phyloP scores from a whole-genome alignment of 768 basidiomycete species.

The Coprinopsis marcescibilis region DNA sequence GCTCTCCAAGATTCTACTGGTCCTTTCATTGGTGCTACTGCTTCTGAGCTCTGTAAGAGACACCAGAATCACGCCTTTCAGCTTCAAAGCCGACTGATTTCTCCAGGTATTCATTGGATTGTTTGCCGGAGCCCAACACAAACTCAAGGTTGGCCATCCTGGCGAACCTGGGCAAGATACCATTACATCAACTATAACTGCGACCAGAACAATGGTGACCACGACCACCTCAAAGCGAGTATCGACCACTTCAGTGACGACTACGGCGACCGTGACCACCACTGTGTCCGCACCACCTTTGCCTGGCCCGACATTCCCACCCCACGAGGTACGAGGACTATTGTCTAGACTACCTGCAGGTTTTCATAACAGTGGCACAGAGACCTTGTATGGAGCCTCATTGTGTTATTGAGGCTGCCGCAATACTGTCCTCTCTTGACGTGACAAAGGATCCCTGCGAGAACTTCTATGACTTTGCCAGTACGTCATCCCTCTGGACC shows the following conservation, averaged over 20 bases:
- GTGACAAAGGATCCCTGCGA: conserved; percentile 87
- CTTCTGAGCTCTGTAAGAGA: conserved; percentile 60
- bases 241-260: conserved; percentile 33
- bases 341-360: neutral
- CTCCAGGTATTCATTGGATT: conserved; percentile 80
- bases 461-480: conserved; percentile 89
- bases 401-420: conserved; percentile 80
- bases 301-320: conserved; percentile 47
- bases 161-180: conserved; percentile 8
- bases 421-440: conserved; percentile 78
- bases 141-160: conserved; percentile 46
- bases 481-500: conserved; percentile 43
- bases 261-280: conserved; percentile 24
- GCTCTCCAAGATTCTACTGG: conserved; percentile 76
- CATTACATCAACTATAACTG: conserved; percentile 18
- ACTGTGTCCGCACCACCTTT: conserved; percentile 35
- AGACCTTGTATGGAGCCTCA: conserved; percentile 67
- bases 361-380: conserved; percentile 25
- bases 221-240: conserved; percentile 36
- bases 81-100: neutral
- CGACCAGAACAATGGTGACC: conserved; percentile 30
- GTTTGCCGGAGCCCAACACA: conserved; percentile 85
- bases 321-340: conserved; percentile 41
- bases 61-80: neutral
- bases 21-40: conserved; percentile 69